Evolutionary conservation across 495 filamentous ascomycete species (phyloP), one percentile per base, ranked within the genome.

Genomic region (Aspergillus carlsbadensis): DNA sequence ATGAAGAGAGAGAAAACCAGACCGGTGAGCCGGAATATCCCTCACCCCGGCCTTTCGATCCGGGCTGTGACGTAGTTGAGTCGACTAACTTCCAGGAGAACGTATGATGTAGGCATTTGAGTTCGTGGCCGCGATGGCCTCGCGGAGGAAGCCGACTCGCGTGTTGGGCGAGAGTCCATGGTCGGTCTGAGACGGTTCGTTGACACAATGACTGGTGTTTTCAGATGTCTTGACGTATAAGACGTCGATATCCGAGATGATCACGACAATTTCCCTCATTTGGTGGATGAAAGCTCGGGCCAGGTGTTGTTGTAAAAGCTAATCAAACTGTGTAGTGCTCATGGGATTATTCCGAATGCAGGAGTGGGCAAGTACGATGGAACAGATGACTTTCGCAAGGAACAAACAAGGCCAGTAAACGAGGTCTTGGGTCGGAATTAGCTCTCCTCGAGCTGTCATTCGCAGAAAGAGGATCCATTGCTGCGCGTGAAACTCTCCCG

Each of bases 21-120:
- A 44, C 26, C 26, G 51, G 22, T 48, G 15, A 37, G 11, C 22
- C 39, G 10, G 47, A n/a, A n/a, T 31, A 35, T 11, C 8, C n/a
- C 14, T 26, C 29, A 14, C 20, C 26, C 2, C 8, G 26, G n/a
- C 24, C 17, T 29, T n/a, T 20, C 18, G 42, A 46, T 8, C 43
- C 33, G 53, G 53, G 8, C 26, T 31, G 21, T 75, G 70, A 73
- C 70, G 70, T 62, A 52, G 50, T 73, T 60, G 67, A 62, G 51
- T 53, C 45, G 50, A 62, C 59, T 58, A 67, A 62, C 22, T 48
- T 57, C 34, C n/a, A 17, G 22, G 35, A 1, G 13, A 36, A 40
- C 40, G 36, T 10, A 20, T 35, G 41, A 54, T 43, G 21, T 21
- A 42, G 36, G 11, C 18, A 15, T 10, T 4, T 24, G 35, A n/a